These are phyloP conservation scores for Solanum tarijense DNA, from an alignment of 257 asterid genomes.

Conservation along the genomic window DNA sequence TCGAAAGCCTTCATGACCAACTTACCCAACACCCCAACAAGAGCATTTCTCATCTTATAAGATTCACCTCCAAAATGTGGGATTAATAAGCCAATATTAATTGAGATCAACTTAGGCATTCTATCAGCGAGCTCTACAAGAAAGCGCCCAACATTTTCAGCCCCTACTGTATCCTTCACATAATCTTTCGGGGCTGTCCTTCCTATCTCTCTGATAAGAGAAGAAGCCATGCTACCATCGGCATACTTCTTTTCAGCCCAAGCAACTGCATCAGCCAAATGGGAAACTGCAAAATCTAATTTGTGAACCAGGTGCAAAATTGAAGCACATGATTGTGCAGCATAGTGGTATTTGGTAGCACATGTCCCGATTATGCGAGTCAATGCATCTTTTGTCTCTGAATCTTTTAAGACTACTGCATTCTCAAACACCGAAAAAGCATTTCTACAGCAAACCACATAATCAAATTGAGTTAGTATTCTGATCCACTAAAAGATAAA, in stretches of 20 bases:
- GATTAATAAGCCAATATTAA: conserved; percentile 76
- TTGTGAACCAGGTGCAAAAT: conserved; percentile 82
- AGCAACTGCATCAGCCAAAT: conserved; percentile 79
- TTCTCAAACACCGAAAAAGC: conserved; percentile 72
- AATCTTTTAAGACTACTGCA: conserved; percentile 53
- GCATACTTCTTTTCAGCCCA: conserved; percentile 72
- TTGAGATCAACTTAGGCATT: conserved; percentile 73
- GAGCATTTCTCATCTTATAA: conserved; percentile 91
- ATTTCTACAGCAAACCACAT: conserved; percentile 42
- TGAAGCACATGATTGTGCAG: conserved; percentile 81
- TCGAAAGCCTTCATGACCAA: conserved; percentile 75
- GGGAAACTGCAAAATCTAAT: conserved; percentile 66
- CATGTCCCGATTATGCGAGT: conserved; percentile 88
- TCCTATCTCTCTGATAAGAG: conserved; percentile 82
- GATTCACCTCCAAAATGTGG: conserved; percentile 98
- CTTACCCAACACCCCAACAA: conserved; percentile 86
- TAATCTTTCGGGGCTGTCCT: conserved; percentile 74
- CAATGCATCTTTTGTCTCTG: conserved; percentile 66
- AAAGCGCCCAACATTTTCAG: conserved; percentile 90
- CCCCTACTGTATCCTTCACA: conserved; percentile 83
- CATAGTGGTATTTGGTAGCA: conserved; percentile 77
- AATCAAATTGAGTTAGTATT: background rate
- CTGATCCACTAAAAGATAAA: background rate
- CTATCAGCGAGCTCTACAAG: conserved; percentile 81
- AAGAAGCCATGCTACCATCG: conserved; percentile 77